These are phyloP conservation scores for Physocladia obscura DNA, from an alignment of 192 early-diverging fungal genomes.

Conservation along the genomic window DNA sequence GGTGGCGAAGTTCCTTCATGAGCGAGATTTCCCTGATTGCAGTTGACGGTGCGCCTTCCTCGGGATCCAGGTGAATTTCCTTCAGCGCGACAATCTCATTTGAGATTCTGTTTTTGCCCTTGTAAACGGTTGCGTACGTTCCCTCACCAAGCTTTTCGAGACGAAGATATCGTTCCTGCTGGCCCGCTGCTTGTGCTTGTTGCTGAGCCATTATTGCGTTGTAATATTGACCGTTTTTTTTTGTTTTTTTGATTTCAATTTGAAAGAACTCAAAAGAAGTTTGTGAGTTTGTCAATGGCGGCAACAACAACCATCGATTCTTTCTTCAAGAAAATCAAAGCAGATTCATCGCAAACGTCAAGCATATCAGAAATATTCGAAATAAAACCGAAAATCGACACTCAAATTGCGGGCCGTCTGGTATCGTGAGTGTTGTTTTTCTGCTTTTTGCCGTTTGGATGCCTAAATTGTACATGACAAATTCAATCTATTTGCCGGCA, in stretches of 20 bases:
- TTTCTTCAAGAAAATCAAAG: not conserved
- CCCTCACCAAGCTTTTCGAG: slow-evolving; percentile 53
- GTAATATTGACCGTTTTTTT: not conserved
- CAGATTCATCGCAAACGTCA: not conserved
- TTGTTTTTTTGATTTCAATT: not conserved
- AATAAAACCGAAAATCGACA: not conserved
- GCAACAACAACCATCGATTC: not conserved
- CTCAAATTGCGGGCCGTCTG: not conserved
- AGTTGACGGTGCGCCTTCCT: slow-evolving; percentile 58
- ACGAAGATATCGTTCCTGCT: slow-evolving; percentile 38
- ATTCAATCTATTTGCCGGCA: no score
- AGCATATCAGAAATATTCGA: not conserved
- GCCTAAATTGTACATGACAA: no score
- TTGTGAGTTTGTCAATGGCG: not conserved
- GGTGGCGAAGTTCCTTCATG: slow-evolving; percentile 78
- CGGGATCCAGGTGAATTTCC: slow-evolving; percentile 60
- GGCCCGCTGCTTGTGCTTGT: not conserved
- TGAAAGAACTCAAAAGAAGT: not conserved
- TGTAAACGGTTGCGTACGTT: slow-evolving; percentile 98
- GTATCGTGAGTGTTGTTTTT: not conserved
- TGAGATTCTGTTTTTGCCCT: slow-evolving; percentile 91
- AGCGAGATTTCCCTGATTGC: slow-evolving; percentile 81
- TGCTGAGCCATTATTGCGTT: not conserved
- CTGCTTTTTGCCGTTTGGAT: no score
- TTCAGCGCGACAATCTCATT: slow-evolving; percentile 96